Base-by-base conservation (phyloP, 2,329 filamentous ascomycete genomes). In the Sclerotiophoma versabilis region DNA sequence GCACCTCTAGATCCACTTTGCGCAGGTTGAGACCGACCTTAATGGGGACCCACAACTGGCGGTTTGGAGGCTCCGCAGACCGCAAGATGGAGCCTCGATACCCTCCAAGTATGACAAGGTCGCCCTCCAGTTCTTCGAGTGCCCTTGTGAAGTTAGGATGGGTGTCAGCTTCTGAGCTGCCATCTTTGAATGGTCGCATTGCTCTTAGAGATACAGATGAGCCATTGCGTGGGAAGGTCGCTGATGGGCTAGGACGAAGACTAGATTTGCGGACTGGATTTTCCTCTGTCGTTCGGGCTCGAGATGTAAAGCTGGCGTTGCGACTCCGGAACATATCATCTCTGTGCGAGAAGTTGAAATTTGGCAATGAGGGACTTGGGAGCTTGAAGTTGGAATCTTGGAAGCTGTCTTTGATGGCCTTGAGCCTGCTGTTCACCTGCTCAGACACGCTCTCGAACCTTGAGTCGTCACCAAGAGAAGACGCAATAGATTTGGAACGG, bases 21-120 rank as follows among this genome's bases (percentile, higher is more conserved):
- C 93, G 88, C 57, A 97, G 84, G 64, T 96, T 96, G 44, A 98
- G 78, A 1, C 93, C 93, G 23, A 96, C 88, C 75, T 97, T 97
- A 68, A 97, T 88, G 0, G 93, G 93, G 1, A 96, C 91, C 93
- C 93, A 98, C 0, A 96, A 78, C 70, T 96, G 92, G n/a, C 92
- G 87, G 68, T 93, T 86, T 4, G 90, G 89, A 8, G 90, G 84
- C 58, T 92, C 87, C 10, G 91, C 89, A 10, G 92, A 96, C 25
- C 93, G 87, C 25, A 98, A 76, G n/a, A 97, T 83, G 0, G 93
- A 96, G 3, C 93, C 93, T 60, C 93, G 84, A 70, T 97, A 96
- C 12, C 93, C 93, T 17, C 93, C 93, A 69, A 98, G 83, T 25
- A 97, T 81, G 7, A 98, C 91, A 7, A 98, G 73, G 69, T 98